Evolutionary conservation across 2,329 filamentous ascomycete genomes (phyloP), one percentile per base, ranked within the genome.

Genomic region (Fusarium neocosmosporiellum): DNA sequence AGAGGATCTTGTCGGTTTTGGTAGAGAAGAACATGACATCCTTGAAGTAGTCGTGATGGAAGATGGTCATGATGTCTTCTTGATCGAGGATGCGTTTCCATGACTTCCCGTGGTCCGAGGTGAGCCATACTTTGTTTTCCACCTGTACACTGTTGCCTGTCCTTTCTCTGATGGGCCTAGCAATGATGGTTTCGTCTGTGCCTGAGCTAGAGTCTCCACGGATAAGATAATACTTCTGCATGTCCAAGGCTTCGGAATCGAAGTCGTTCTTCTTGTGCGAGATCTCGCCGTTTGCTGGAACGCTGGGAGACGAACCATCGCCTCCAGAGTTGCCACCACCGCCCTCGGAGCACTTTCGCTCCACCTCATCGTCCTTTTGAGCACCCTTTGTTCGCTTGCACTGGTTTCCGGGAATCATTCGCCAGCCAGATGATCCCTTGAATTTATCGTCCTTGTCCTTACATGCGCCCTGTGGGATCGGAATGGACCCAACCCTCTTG

Each of bases 1-100:
- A 98, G 75, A 91, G 92, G 1, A 96, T 91, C 68, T 81, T 83
- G 63, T 82, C 81, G 65, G 91, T 80, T 2, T 86, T 84, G 0
- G 95, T 97, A 31, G 97, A 86, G 83, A 99, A 95, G 82, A 94
- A 99, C 31, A 96, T 93, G 43, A 91, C 88, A 78, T 98, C 94
- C 77, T 93, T 94, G 82, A 94, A 92, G 82, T 95, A 93, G 55
- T 87, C 87, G 79, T 99, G 94, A 27, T 93, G 93, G 65, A 92
- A 88, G 73, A 99, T 94, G 22, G 84, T 86, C 50, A 88, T 84
- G 65, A 98, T 89, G 3, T 90, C 85, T 73, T 95, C 90, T 34
- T 90, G 89, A 65, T 93, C 86, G 4, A 97, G 87, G 50, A 91
- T 91, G 61, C 80, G 85, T 27, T 90, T 85, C 96, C 96, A 99